Conservation (phyloP, 2,329 filamentous ascomycete genomes). For the Epichloe gansuensis region DNA sequence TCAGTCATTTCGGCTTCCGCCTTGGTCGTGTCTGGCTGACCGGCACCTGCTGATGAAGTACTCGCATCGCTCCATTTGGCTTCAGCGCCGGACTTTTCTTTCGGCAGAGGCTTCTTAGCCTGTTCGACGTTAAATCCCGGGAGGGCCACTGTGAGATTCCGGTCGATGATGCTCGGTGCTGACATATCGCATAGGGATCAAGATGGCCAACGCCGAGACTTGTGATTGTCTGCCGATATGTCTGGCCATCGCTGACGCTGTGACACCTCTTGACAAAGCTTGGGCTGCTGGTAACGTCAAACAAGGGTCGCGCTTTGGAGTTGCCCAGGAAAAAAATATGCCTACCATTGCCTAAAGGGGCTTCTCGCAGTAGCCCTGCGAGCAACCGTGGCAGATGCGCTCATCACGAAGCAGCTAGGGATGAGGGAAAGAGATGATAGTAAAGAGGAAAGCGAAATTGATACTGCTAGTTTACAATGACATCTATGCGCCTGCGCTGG, state of each 20-base stretch:
- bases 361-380: conserved; percentile 41
- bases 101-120: conserved; percentile 71
- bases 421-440: not conserved
- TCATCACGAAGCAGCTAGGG: conserved; percentile 28
- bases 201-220: conserved; percentile 40
- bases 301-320: not conserved
- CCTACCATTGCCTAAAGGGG: conserved; percentile 37
- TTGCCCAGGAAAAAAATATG: conserved; percentile 3
- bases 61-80: conserved; percentile 17
- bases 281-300: conserved; percentile 24
- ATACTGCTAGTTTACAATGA: not conserved
- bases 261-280: conserved; percentile 33
- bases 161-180: conserved; percentile 47
- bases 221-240: conserved; percentile 34
- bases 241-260: conserved; percentile 34
- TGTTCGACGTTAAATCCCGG: conserved; percentile 85
- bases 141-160: conserved; percentile 49
- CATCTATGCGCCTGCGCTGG: conserved; percentile 4
- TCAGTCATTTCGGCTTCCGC: conserved; percentile 42
- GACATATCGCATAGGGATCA: conserved; percentile 44
- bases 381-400: conserved; percentile 43
- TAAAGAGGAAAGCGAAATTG: not conserved
- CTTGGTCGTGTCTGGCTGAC: conserved; percentile 23
- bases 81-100: conserved; percentile 31
- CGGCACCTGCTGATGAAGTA: conserved; percentile 17